phyloP scores from a whole-genome alignment of 345 rosid genomes.

The Odontarrhena argentea region DNA sequence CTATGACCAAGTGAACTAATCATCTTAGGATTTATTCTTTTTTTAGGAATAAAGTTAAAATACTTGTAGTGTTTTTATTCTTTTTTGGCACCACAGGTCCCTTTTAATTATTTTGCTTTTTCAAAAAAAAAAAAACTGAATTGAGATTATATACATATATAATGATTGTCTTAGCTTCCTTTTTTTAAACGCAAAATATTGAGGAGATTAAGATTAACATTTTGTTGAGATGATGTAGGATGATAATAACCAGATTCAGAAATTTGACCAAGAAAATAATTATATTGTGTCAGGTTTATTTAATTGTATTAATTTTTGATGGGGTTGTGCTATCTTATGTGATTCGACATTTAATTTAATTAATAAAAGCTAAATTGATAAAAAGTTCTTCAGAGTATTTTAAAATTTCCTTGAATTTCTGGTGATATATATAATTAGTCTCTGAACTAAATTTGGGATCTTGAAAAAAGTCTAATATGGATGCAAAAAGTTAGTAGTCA shows the following conservation, averaged over 20 bases:
- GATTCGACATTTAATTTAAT: background rate
- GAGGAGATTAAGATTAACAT: no score
- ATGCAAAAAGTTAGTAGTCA: constrained; percentile 14
- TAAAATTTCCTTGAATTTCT: constrained; percentile 1
- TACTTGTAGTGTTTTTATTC: background rate
- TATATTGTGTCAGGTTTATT: background rate
- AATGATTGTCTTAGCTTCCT: background rate
- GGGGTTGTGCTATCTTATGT: background rate
- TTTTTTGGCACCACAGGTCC: background rate
- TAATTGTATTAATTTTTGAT: background rate
- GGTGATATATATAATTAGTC: background rate
- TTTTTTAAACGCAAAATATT: no score
- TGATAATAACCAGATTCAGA: background rate
- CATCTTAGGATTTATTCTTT: constrained; percentile 32
- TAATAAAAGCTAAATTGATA: background rate
- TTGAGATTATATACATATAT: no score
- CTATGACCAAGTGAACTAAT: constrained; percentile 17
- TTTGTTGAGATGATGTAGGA: background rate
- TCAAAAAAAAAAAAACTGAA: no score
- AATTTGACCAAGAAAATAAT: background rate
- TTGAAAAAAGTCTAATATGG: background rate
- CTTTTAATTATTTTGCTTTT: no score
- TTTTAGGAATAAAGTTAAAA: constrained; percentile 22
- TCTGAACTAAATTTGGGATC: constrained; percentile 1
- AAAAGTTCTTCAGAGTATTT: no score